A percentile compares a stretch with the other conserved stretches of the same genome.
Conservation (phyloP, 1,284 basidiomycete species). For the Meripilus lineatus region DNA sequence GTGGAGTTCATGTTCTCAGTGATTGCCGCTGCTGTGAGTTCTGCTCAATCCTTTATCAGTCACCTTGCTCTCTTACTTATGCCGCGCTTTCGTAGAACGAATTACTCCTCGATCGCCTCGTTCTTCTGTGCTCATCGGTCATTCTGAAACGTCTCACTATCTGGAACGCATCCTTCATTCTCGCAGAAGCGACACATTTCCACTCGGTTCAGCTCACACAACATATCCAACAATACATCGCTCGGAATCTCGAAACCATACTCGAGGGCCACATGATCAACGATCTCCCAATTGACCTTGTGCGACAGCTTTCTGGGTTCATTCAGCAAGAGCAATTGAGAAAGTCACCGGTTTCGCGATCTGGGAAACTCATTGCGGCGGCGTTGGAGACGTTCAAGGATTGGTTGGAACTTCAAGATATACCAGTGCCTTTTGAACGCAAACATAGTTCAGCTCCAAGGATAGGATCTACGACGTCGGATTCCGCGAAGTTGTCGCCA, state of each 20-base stretch:
- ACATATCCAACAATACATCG: conserved; percentile 79
- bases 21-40: conserved; percentile 75
- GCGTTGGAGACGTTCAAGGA: conserved; percentile 65
- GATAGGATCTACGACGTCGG: conserved; percentile 27
- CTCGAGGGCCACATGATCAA: conserved; percentile 80
- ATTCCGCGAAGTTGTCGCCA: conserved; percentile 45
- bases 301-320: conserved; percentile 66
- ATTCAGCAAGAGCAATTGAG: conserved; percentile 60
- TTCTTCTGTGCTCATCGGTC: conserved; percentile 77
- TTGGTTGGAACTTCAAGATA: conserved; percentile 81
- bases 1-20: conserved; percentile 89
- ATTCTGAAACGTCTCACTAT: conserved; percentile 70
- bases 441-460: conserved; percentile 18
- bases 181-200: conserved; percentile 81
- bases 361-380: conserved; percentile 47
- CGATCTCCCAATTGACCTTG: conserved; percentile 64
- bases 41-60: background rate
- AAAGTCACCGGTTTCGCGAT: conserved; percentile 66
- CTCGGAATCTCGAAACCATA: conserved; percentile 83
- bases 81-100: conserved; percentile 59
- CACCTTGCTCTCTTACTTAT: conserved; percentile 1
- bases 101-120: conserved; percentile 80
- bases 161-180: conserved; percentile 78
- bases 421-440: conserved; percentile 64
- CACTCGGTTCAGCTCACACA: conserved; percentile 69